Evolutionary conservation across 805 yeast species (phyloP).

Genomic region (Metschnikowia kofuensis): DNA sequence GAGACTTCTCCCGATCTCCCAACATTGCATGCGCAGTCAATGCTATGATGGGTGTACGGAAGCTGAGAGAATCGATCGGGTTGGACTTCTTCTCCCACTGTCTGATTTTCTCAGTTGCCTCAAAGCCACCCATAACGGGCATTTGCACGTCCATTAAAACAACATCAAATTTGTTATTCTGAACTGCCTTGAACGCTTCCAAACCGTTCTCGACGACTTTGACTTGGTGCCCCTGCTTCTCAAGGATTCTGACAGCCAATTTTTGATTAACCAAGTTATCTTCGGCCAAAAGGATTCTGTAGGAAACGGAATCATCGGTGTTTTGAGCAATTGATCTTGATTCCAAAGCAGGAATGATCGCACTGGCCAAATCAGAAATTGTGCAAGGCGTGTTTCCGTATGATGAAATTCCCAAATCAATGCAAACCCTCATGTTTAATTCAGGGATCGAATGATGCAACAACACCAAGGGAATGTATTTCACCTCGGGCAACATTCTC

Average conservation of each 20-base stretch:
- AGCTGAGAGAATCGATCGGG: constrained; percentile 65
- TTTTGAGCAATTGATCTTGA: constrained; percentile 77
- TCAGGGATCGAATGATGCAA: constrained; percentile 73
- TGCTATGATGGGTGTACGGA: constrained; percentile 84
- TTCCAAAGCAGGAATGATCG: constrained; percentile 81
- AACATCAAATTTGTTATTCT: constrained; percentile 67
- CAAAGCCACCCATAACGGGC: constrained; percentile 96
- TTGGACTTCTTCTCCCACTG: constrained; percentile 83
- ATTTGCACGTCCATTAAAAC: constrained; percentile 91
- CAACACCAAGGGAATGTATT: constrained; percentile 80
- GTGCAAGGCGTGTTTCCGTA: constrained; percentile 90
- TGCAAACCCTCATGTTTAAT: constrained; percentile 74
- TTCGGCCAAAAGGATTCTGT: constrained; percentile 76
- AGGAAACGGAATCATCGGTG: constrained; percentile 73
- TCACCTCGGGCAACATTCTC: constrained; percentile 69
- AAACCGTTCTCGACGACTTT: constrained; percentile 84
- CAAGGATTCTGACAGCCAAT: constrained; percentile 78
- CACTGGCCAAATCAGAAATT: constrained; percentile 75
- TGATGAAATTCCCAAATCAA: constrained; percentile 82
- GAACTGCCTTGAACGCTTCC: constrained; percentile 76
- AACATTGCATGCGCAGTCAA: constrained; percentile 92
- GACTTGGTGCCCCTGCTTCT: constrained; percentile 81
- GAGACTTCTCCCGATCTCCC: constrained; percentile 84
- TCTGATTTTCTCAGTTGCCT: constrained; percentile 81
- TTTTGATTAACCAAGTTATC: constrained; percentile 87